Evolutionary conservation across 345 rosid species (phyloP).

Genomic region (Reutealis trisperma): DNA sequence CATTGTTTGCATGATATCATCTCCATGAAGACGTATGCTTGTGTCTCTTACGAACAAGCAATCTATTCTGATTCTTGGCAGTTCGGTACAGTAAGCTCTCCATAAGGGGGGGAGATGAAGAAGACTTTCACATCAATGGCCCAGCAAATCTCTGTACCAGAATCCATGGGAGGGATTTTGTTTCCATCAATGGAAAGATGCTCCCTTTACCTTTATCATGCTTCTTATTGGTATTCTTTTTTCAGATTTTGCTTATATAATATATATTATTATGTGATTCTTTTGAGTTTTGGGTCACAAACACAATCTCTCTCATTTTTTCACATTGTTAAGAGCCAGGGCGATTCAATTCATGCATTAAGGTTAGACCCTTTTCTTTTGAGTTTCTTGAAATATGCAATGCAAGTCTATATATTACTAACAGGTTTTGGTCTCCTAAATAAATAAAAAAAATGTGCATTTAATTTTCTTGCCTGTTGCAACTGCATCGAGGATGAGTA

Average conservation of each 20-base stretch:
- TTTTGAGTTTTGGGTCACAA: background rate
- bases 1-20: conserved; percentile 18
- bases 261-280: background rate
- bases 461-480: background rate
- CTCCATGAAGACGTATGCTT: background rate
- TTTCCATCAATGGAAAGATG: conserved; percentile 37
- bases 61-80: conserved; percentile 36
- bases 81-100: background rate
- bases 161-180: conserved; percentile 30
- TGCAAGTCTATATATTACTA: too few species aligned
- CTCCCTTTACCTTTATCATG: conserved; percentile 1
- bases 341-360: background rate
- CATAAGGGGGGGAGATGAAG: background rate
- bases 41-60: conserved; percentile 11
- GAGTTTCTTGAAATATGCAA: background rate
- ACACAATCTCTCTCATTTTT: background rate
- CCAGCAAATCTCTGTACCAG: conserved; percentile 32
- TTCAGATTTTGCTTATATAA: background rate
- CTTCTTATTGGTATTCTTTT: background rate
- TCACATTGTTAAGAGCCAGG: background rate
- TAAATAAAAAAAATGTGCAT: too few species aligned
- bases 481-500: too few species aligned
- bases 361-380: background rate
- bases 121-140: conserved; percentile 34
- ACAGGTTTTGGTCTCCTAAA: too few species aligned